Percentiles rank a stretch among this genome's conserved stretches.
These are phyloP conservation scores for Coemansia sp. DNA, from an alignment of 192 early-diverging fungal genomes.

Conservation along the genomic window DNA sequence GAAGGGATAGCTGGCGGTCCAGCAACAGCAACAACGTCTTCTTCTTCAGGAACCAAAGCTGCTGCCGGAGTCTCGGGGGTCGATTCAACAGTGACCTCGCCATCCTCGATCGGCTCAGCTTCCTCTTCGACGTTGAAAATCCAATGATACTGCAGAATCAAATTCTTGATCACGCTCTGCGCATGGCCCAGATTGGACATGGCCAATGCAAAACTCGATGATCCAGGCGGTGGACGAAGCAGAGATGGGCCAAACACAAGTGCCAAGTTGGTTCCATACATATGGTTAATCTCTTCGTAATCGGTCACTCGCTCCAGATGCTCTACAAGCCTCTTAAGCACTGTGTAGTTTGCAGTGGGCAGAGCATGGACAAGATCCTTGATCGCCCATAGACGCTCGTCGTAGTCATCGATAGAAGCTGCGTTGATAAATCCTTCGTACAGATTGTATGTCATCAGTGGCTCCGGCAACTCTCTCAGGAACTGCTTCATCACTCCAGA, in stretches of 20 bases:
- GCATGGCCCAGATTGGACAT: slow-evolving; percentile 77
- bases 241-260: slow-evolving; percentile 97
- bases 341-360: slow-evolving; percentile 61
- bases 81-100: slow-evolving; percentile 16
- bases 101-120: slow-evolving; percentile 49
- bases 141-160: slow-evolving; percentile 78
- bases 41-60: not conserved
- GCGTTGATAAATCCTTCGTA: slow-evolving; percentile 82
- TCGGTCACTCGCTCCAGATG: slow-evolving; percentile 76
- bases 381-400: slow-evolving; percentile 71
- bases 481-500: slow-evolving; percentile 93
- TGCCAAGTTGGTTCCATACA: slow-evolving; percentile 86
- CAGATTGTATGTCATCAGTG: slow-evolving; percentile 80
- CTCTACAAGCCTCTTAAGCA: slow-evolving; percentile 70
- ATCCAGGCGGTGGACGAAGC: slow-evolving; percentile 64
- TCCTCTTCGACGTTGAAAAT: slow-evolving; percentile 72
- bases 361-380: slow-evolving; percentile 66
- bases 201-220: slow-evolving; percentile 61
- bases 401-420: slow-evolving; percentile 65
- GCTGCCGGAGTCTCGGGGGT: slow-evolving; percentile 2
- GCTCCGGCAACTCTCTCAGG: slow-evolving; percentile 90
- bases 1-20: not conserved
- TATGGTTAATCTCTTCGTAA: slow-evolving; percentile 78
- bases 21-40: not conserved
- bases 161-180: slow-evolving; percentile 68